Evolutionary conservation across 257 asterid species (phyloP).

Genomic region (Solanum gandarillasii): DNA sequence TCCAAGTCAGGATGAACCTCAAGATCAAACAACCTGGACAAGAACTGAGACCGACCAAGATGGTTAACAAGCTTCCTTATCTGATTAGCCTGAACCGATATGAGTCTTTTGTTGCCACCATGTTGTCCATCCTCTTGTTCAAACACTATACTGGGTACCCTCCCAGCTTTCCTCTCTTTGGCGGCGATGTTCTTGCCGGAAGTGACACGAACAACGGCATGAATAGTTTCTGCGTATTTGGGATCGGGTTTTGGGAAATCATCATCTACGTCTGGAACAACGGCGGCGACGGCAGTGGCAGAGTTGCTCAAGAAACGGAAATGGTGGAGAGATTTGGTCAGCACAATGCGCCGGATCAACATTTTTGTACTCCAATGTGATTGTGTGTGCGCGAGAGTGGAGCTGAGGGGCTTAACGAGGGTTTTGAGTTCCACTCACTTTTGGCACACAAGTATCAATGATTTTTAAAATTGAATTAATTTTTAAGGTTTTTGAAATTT

Average conservation of each 20-base stretch:
- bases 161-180: constrained; percentile 62
- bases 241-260: constrained; percentile 77
- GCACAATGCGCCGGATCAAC: constrained; percentile 69
- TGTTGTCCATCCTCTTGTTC: constrained; percentile 93
- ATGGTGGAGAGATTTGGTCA: constrained; percentile 29
- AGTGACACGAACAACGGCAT: constrained; percentile 53
- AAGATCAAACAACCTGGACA: constrained; percentile 63
- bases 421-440: neutral
- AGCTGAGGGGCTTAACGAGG: constrained; percentile 37
- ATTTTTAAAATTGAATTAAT: no score
- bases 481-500: neutral
- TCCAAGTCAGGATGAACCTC: constrained; percentile 57
- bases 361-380: constrained; percentile 9
- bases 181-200: constrained; percentile 68
- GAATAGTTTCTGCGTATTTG: constrained; percentile 61
- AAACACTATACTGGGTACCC: constrained; percentile 82
- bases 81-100: constrained; percentile 77
- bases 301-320: constrained; percentile 25
- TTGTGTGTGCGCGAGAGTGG: neutral
- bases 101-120: constrained; percentile 90
- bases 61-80: constrained; percentile 82
- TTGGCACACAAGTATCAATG: neutral
- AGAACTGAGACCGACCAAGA: constrained; percentile 59
- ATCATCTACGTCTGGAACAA: constrained; percentile 26
- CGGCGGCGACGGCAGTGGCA: constrained; percentile 34